These are phyloP conservation scores for Emergomyces pasteurianus DNA, from an alignment of 2,329 filamentous ascomycete genomes.

Conservation along the genomic window DNA sequence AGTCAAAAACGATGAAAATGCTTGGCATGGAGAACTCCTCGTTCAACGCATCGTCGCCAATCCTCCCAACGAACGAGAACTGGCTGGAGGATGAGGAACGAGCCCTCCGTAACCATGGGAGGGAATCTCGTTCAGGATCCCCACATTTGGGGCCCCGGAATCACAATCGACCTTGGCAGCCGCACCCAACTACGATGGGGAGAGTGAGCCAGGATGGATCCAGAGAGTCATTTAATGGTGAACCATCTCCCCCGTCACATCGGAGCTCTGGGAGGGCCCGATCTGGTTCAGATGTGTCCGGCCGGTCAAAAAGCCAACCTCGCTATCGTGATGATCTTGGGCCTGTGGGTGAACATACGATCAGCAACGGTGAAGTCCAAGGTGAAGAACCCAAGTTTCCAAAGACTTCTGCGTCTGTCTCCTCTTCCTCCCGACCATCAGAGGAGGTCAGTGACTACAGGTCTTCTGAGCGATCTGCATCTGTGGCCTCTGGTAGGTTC, in stretches of 20 bases:
- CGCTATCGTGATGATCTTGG: slow-evolving; percentile 42
- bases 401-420: slow-evolving; percentile 17
- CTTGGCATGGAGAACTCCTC: slow-evolving; percentile 25
- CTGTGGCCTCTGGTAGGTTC: slow-evolving; percentile 27
- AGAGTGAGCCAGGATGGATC: slow-evolving; percentile 23
- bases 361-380: slow-evolving; percentile 17
- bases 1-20: slow-evolving; percentile 29
- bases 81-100: slow-evolving; percentile 29
- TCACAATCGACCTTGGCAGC: slow-evolving; percentile 6
- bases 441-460: slow-evolving; percentile 20
- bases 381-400: slow-evolving; percentile 17
- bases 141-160: slow-evolving; percentile 22
- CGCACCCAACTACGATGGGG: slow-evolving; percentile 9
- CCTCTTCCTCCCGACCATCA: slow-evolving; percentile 28
- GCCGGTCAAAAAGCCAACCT: slow-evolving; percentile 43
- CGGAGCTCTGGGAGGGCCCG: slow-evolving; percentile 37
- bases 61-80: slow-evolving; percentile 22
- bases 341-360: slow-evolving; percentile 37
- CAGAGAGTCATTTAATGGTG: slow-evolving; percentile 23
- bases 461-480: slow-evolving; percentile 26
- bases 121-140: slow-evolving; percentile 28
- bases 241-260: slow-evolving; percentile 26
- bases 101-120: slow-evolving; percentile 19
- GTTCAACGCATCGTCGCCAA: slow-evolving; percentile 24
- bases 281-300: slow-evolving; percentile 43